Conservation (phyloP, 768 basidiomycete genomes). For the Punctularia strigosozonata region DNA sequence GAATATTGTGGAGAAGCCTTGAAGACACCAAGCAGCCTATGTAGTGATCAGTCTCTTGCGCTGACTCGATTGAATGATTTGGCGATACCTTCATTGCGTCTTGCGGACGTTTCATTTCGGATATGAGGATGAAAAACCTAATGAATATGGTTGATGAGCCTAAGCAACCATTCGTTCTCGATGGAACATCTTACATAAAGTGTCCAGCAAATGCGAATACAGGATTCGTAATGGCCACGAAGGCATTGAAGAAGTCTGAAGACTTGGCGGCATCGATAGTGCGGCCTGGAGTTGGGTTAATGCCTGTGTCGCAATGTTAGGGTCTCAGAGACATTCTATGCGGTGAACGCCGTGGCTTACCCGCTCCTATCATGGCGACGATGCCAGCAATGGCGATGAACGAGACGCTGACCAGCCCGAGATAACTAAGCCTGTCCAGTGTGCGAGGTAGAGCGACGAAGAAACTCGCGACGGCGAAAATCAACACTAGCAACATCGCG, state of each 20-base stretch:
- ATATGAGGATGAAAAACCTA: slow-evolving; percentile 49
- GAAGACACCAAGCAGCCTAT: slow-evolving; percentile 42
- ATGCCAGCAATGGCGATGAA: slow-evolving; percentile 34
- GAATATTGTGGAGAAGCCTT: slow-evolving; percentile 39
- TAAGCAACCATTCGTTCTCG: too few relatives aligned
- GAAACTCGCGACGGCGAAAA: slow-evolving; percentile 32
- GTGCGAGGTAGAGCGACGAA: slow-evolving; percentile 35
- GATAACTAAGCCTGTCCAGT: slow-evolving; percentile 32
- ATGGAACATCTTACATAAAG: slow-evolving; percentile 29
- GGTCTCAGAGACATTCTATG: too few relatives aligned
- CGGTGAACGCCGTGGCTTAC: too few relatives aligned
- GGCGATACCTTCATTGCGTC: slow-evolving; percentile 52
- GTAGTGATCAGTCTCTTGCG: neutral
- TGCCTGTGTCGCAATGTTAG: too few relatives aligned
- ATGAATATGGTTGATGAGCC: neutral
- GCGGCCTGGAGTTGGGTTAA: slow-evolving; percentile 30
- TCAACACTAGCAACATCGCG: slow-evolving; percentile 29
- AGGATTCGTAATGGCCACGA: slow-evolving; percentile 41
- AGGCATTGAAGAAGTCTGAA: slow-evolving; percentile 33
- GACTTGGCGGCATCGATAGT: slow-evolving; percentile 23
- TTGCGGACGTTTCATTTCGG: slow-evolving; percentile 38
- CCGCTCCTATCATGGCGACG: slow-evolving; percentile 39
- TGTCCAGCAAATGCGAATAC: slow-evolving; percentile 30
- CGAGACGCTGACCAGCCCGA: slow-evolving; percentile 30
- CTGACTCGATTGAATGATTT: neutral